phyloP scores from a whole-genome alignment of 108 stramenopile species.

The Pseudonitzschia multiseries region DNA sequence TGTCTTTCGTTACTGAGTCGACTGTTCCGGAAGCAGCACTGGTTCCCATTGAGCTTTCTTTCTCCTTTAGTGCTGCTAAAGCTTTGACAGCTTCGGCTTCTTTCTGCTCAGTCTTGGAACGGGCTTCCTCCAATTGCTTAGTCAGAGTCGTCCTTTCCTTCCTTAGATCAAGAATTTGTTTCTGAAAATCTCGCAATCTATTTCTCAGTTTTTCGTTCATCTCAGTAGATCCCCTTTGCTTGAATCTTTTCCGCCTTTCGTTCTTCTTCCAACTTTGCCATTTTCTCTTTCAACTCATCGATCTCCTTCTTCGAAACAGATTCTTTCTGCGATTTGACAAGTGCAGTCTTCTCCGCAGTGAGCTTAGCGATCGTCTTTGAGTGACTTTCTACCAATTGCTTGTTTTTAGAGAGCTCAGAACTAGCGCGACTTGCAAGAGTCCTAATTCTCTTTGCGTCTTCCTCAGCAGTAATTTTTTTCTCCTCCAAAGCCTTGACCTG shows the following conservation, averaged over 20 bases:
- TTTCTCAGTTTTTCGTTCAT: constrained; percentile 57
- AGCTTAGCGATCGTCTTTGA: constrained; percentile 41
- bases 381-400: constrained; percentile 38
- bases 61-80: constrained; percentile 7
- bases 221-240: constrained; percentile 44
- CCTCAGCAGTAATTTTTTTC: constrained; percentile 56
- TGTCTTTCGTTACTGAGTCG: neutral
- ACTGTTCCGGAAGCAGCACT: neutral
- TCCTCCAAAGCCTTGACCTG: constrained; percentile 49
- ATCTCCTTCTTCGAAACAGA: constrained; percentile 38
- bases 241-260: constrained; percentile 41
- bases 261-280: constrained; percentile 36
- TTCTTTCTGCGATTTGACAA: constrained; percentile 27
- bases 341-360: constrained; percentile 37
- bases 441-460: constrained; percentile 63
- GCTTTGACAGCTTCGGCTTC: constrained; percentile 18
- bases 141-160: constrained; percentile 32
- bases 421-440: constrained; percentile 57
- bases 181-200: constrained; percentile 48
- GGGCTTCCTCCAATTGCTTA: constrained; percentile 27
- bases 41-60: constrained; percentile 7
- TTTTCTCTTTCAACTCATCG: constrained; percentile 40
- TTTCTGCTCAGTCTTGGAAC: constrained; percentile 14
- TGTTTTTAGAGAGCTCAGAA: constrained; percentile 58
- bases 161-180: constrained; percentile 35